Base-by-base conservation (phyloP, 2,329 filamentous ascomycete genomes). In the Alternaria hordeiaustralica region DNA sequence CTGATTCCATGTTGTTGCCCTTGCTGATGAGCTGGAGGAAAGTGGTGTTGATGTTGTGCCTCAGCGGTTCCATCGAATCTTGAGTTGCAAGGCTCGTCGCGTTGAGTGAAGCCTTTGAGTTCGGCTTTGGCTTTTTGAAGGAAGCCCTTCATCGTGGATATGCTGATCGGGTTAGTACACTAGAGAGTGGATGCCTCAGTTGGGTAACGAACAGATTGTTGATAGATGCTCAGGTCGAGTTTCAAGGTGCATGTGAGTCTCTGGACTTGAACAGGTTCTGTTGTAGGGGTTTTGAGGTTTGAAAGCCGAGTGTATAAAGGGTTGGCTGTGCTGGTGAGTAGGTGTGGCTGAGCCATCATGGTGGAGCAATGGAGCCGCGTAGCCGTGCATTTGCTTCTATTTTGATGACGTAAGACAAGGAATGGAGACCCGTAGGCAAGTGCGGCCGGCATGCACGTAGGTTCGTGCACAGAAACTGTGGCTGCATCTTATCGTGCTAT, bases 1-100 rank as follows among this genome's bases (percentile, higher is more conserved):
- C 74, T 78, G 61, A 85, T 82, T 20, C 66, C 64, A 11, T 74
- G 73, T 2, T 69, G 67, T n/a, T 67, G 45, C 21, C 45, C 12
- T 41, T 30, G 25, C 20, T 57, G 43, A 23, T 65, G 55, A 5
- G 7, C 46, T 46, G 51, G 56, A 21, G 28, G 18, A 30, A 30
- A 53, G 20, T 59, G 41, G 13, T 56, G 44, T 43, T 66, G 61
- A 46, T 58, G 46, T 33, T 62, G 61, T 26, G 20, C 12, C 11
- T 61, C 51, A 26, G 53, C 23, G 41, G 26, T 20, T 3, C 41
- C 25, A 41, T 21, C 36, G 11, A 41, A 43, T 9, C 13, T 46
- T 23, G 23, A 33, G 25, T 43, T 33, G n/a, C 26, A 6, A 36
- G 51, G 49, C 20, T 21, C 49, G 25, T 62, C 60, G 20, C 49